These are phyloP conservation scores for Aspergillus thermomutatus DNA, from an alignment of 2,329 filamentous ascomycete species.

Conservation along the genomic window DNA sequence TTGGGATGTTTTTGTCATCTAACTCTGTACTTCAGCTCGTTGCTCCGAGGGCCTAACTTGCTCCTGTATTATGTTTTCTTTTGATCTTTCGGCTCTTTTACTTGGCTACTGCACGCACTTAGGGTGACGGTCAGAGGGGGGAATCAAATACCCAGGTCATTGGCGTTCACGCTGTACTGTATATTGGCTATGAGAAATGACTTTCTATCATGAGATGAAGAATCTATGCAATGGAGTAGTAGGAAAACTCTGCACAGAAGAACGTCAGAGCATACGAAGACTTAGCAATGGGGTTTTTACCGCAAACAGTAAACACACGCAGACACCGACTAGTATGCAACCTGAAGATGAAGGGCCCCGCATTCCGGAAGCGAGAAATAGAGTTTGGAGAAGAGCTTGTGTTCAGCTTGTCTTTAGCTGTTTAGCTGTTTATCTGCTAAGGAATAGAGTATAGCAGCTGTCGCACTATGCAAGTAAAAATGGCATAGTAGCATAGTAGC, in stretches of 20 bases:
- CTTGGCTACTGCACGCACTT: background rate
- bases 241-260: background rate
- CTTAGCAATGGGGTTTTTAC: too few species aligned
- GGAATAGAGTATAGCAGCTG: too few species aligned
- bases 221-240: background rate
- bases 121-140: background rate
- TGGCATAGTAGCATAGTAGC: too few species aligned
- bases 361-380: background rate
- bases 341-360: background rate
- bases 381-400: background rate
- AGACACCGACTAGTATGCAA: background rate
- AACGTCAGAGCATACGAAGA: too few species aligned
- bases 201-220: background rate
- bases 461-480: too few species aligned
- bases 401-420: too few species aligned
- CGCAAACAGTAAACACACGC: background rate
- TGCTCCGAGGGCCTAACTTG: background rate
- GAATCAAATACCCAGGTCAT: background rate
- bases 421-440: too few species aligned
- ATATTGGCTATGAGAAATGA: background rate
- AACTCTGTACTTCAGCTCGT: background rate
- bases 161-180: background rate
- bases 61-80: slow-evolving; percentile 6
- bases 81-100: background rate
- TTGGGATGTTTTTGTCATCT: slow-evolving; percentile 7